Percentiles rank a stretch among this genome's conserved stretches.
These are phyloP conservation scores for Silene vulgaris DNA, from an alignment of 179 eudicot genomes.

Conservation along the genomic window DNA sequence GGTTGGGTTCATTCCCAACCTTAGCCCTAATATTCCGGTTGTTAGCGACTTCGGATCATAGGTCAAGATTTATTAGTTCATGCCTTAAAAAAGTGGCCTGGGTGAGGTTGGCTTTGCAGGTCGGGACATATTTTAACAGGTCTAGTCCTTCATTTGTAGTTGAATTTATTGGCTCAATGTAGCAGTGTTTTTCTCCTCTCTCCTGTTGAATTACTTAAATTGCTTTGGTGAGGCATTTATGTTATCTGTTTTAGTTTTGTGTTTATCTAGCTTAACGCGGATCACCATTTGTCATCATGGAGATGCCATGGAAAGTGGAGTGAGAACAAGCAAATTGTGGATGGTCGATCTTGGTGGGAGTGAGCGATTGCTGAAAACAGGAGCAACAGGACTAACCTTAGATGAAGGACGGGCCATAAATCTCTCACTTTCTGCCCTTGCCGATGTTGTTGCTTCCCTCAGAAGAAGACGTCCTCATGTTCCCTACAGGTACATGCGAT, in stretches of 20 bases:
- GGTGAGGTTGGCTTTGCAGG: too few relatives aligned
- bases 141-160: neutral
- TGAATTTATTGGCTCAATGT: neutral
- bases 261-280: constrained; percentile 58
- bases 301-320: constrained; percentile 36
- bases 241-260: constrained; percentile 49
- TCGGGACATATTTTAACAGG: too few relatives aligned
- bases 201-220: constrained; percentile 8
- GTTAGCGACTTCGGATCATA: too few relatives aligned
- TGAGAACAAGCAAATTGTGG: constrained; percentile 61
- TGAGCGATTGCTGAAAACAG: constrained; percentile 64
- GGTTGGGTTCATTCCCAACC: too few relatives aligned
- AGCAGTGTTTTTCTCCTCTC: neutral
- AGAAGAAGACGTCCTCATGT: constrained; percentile 55
- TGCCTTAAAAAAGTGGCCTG: too few relatives aligned
- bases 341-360: constrained; percentile 90
- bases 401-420: constrained; percentile 74
- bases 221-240: constrained; percentile 33
- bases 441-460: constrained; percentile 69
- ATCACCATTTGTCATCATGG: constrained; percentile 55
- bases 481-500: constrained; percentile 50
- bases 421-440: constrained; percentile 76
- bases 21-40: too few relatives aligned
- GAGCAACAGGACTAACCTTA: constrained; percentile 65
- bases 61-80: too few relatives aligned